Percentiles rank a stretch among this genome's conserved stretches.
These are phyloP conservation scores for Thielaviopsis punctulata DNA, from an alignment of 2,329 filamentous ascomycete species.

Conservation along the genomic window DNA sequence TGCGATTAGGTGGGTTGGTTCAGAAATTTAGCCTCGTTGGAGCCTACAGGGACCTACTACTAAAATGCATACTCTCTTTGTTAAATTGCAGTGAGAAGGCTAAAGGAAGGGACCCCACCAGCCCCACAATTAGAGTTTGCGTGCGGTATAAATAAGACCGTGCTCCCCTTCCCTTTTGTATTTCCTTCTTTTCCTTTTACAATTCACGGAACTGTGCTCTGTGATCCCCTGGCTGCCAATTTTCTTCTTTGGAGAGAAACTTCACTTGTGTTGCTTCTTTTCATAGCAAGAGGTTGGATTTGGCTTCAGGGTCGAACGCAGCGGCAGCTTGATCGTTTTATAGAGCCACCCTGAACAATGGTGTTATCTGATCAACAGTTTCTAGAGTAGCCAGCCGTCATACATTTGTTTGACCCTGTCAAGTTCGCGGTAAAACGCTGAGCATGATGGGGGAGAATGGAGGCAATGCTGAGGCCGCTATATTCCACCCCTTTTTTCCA, in stretches of 20 bases:
- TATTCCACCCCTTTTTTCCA: conserved; percentile 81
- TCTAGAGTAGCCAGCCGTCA: conserved; percentile 38
- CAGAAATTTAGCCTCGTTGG: background rate
- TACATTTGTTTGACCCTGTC: conserved; percentile 1
- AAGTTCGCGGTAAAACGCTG: conserved; percentile 7
- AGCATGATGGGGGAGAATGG: background rate
- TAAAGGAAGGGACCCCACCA: no score
- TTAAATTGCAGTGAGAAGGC: background rate
- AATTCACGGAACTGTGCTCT: conserved; percentile 70
- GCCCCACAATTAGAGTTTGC: background rate
- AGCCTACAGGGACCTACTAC: background rate
- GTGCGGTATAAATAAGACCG: conserved; percentile 3
- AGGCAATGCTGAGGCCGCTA: conserved; percentile 41
- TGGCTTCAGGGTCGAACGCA: conserved; percentile 44
- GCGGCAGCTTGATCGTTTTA: conserved; percentile 67
- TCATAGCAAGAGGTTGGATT: conserved; percentile 18
- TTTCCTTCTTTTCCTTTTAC: conserved; percentile 22
- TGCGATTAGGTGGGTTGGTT: background rate
- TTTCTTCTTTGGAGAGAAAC: conserved; percentile 8
- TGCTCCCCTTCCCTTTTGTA: conserved; percentile 12
- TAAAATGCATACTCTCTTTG: background rate
- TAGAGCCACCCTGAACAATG: conserved; percentile 62
- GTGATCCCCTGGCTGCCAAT: conserved; percentile 47
- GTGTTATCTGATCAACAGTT: conserved; percentile 94
- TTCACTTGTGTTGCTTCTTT: conserved; percentile 1